Evolutionary conservation across 169 alveolate species (phyloP).

Genomic region (Plasmodium chabaudi): DNA sequence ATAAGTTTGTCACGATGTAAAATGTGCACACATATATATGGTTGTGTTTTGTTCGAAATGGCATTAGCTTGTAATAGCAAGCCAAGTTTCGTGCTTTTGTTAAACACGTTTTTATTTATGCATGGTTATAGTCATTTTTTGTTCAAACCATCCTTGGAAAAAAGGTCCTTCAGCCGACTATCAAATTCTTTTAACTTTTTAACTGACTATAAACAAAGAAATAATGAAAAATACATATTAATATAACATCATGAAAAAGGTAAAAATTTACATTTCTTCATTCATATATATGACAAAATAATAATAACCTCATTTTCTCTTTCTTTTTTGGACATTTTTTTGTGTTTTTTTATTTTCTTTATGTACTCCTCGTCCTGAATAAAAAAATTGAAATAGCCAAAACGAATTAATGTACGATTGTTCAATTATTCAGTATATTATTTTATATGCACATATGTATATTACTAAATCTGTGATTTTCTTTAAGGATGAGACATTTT

Average conservation of each 20-base stretch:
- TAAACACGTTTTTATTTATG: background rate
- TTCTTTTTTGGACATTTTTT: constrained; percentile 60
- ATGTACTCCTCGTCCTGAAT: constrained; percentile 45
- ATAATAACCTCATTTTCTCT: constrained; percentile 51
- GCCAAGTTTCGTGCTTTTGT: no score
- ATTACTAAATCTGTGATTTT: constrained; percentile 21
- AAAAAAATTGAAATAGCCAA: background rate
- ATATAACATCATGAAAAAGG: no score
- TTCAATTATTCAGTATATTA: background rate
- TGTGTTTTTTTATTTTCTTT: constrained; percentile 32
- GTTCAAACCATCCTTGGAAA: constrained; percentile 19
- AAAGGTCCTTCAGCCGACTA: constrained; percentile 44
- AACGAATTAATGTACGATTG: background rate
- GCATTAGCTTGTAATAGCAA: no score
- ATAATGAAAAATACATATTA: background rate
- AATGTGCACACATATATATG: background rate
- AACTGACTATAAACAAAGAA: constrained; percentile 22
- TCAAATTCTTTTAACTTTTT: constrained; percentile 59
- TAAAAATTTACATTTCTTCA: no score
- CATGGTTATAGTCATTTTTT: background rate
- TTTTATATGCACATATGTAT: background rate
- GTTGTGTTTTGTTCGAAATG: background rate
- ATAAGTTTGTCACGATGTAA: background rate
- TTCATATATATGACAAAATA: no score
- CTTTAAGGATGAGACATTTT: background rate